A percentile compares a stretch with the other conserved stretches of the same genome.
These are phyloP conservation scores for Paecilomyces variotii DNA, from an alignment of 2,329 filamentous ascomycete genomes.

Conservation along the genomic window DNA sequence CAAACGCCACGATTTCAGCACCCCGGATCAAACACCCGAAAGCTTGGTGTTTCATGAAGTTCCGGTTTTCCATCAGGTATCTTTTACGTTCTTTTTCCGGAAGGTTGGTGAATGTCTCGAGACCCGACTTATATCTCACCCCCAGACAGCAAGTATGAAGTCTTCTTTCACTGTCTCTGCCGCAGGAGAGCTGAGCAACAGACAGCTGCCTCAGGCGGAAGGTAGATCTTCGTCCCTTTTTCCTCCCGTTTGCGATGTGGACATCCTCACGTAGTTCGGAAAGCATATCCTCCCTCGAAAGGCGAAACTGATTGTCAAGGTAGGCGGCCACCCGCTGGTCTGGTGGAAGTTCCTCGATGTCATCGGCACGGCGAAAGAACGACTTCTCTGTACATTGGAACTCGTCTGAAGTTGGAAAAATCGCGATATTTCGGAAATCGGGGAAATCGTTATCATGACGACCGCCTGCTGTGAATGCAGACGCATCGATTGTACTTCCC, in stretches of 20 bases:
- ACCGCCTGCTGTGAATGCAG: conserved; percentile 45
- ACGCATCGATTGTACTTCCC: not conserved
- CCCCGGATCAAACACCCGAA: conserved; percentile 54
- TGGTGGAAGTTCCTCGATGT: conserved; percentile 35
- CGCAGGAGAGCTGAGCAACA: conserved; percentile 32
- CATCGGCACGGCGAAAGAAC: conserved; percentile 49
- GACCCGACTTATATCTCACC: conserved; percentile 35
- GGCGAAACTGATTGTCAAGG: conserved; percentile 63
- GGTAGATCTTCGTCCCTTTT: conserved; percentile 35
- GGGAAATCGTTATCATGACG: conserved; percentile 65
- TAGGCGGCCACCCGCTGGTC: conserved; percentile 42
- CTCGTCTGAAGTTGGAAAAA: conserved; percentile 61
- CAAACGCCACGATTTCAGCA: conserved; percentile 52
- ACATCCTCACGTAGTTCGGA: conserved; percentile 57
- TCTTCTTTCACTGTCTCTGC: conserved; percentile 16
- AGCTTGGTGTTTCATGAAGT: conserved; percentile 51
- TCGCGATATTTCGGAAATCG: conserved; percentile 53
- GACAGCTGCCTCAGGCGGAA: conserved; percentile 34
- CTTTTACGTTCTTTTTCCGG: conserved; percentile 28
- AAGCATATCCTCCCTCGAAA: conserved; percentile 64
- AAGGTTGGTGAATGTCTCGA: conserved; percentile 36
- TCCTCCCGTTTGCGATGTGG: conserved; percentile 43
- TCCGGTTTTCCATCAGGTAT: conserved; percentile 41
- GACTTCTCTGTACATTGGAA: conserved; percentile 45
- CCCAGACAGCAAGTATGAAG: conserved; percentile 31